Conservation (phyloP, 495 filamentous ascomycete species). For the Neurospora sp. region DNA sequence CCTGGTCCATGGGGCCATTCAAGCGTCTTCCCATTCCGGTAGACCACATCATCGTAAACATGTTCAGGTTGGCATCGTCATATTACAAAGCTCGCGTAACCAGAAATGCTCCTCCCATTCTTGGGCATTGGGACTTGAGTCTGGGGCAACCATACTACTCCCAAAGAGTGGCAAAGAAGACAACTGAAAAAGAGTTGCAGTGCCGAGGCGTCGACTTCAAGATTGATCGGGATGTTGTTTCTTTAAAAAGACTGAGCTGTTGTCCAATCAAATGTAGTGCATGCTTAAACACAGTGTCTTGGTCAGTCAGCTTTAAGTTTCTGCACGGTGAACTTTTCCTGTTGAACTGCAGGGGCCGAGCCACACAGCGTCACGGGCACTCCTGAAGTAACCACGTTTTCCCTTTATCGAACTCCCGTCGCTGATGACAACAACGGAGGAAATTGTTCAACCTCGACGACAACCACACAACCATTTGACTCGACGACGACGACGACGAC, state of each 20-base stretch:
- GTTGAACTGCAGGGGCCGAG: conserved; percentile 3
- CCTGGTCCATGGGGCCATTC: not conserved
- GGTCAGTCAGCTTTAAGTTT: not conserved
- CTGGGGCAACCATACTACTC: not conserved
- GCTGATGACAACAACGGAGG: not conserved
- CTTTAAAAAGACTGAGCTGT: not conserved
- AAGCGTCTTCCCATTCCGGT: not conserved
- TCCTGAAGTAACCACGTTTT: conserved; percentile 19
- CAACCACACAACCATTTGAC: not conserved
- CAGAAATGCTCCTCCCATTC: not conserved
- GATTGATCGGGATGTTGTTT: not conserved
- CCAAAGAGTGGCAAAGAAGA: not conserved
- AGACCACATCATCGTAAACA: not conserved
- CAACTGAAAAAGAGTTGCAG: not conserved
- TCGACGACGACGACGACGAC: not conserved
- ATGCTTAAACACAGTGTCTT: not conserved
- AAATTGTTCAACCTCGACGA: not conserved
- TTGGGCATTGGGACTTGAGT: not conserved
- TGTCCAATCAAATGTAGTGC: not conserved
- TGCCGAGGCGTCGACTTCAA: not conserved
- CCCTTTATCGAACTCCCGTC: conserved; percentile 6
- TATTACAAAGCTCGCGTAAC: not conserved
- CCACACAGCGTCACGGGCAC: not conserved
- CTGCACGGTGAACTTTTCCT: conserved; percentile 1
- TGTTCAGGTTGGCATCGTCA: not conserved